phyloP scores from a whole-genome alignment of 768 basidiomycete species.

The Mycena chlorophos region DNA sequence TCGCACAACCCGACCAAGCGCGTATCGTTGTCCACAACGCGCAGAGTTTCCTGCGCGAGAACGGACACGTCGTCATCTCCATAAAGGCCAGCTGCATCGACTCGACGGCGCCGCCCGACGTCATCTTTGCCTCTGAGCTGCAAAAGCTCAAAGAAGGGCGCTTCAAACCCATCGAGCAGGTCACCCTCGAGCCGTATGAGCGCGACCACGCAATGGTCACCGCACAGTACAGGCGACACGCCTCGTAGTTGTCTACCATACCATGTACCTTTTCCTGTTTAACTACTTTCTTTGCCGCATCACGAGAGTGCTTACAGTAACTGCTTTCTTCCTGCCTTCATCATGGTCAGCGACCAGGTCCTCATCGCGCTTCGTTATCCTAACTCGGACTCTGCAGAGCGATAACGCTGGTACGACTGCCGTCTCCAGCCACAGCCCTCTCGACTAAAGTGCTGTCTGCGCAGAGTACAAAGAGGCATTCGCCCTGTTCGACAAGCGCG shows the following conservation, averaged over 20 bases:
- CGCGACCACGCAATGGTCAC: conserved; percentile 90
- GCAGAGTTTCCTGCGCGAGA: conserved; percentile 92
- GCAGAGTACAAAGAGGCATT: conserved; percentile 98
- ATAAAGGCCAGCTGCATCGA: conserved; percentile 99
- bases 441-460: conserved; percentile 1
- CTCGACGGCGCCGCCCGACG: conserved; percentile 88
- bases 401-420: conserved; percentile 50
- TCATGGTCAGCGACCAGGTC: no score
- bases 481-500: conserved; percentile 96
- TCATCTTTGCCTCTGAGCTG: conserved; percentile 87
- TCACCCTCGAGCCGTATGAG: conserved; percentile 92
- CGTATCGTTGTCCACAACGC: conserved; percentile 94
- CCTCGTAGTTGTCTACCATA: background rate
- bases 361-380: no score
- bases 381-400: conserved; percentile 42
- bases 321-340: background rate
- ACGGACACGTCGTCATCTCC: conserved; percentile 90
- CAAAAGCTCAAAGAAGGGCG: conserved; percentile 71
- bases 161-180: conserved; percentile 94
- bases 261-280: background rate
- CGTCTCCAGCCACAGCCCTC: background rate
- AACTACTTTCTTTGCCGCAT: background rate
- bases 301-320: no score
- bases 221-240: conserved; percentile 50
- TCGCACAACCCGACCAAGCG: conserved; percentile 98